These are phyloP conservation scores for Fusarium tupiense DNA, from an alignment of 2,329 filamentous ascomycete genomes.

Conservation along the genomic window DNA sequence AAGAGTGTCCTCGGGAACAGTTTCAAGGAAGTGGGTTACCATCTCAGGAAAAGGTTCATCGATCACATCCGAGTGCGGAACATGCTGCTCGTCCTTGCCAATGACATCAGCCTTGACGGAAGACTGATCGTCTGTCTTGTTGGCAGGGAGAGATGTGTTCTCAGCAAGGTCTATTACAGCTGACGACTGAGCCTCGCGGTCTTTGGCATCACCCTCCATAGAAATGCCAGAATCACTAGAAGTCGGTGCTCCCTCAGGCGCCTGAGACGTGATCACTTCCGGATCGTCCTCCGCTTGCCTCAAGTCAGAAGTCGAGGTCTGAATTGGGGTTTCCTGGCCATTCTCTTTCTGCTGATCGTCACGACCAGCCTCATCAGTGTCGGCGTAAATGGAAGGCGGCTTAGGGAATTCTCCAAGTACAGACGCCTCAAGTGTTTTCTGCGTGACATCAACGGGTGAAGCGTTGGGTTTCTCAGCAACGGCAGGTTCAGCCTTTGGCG, in stretches of 20 bases:
- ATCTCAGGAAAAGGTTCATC: constrained; percentile 13
- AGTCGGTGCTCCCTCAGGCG: constrained; percentile 5
- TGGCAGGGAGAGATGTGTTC: not conserved
- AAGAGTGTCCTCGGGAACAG: constrained; percentile 35
- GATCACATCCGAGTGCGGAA: not conserved
- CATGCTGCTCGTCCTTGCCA: constrained; percentile 4
- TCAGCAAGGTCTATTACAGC: constrained; percentile 10
- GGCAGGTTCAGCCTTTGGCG: constrained; percentile 4
- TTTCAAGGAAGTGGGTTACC: constrained; percentile 26
- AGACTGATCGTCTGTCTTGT: not conserved
- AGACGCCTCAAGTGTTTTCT: constrained; percentile 6
- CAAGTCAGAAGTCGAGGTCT: not conserved
- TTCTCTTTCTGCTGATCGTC: constrained; percentile 8
- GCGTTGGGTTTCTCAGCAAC: not conserved
- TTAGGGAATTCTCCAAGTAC: constrained; percentile 29
- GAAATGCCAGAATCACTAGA: constrained; percentile 39
- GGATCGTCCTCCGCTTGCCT: not conserved
- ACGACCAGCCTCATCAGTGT: not conserved
- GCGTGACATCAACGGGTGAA: not conserved
- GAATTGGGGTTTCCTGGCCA: not conserved
- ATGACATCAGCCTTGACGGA: not conserved
- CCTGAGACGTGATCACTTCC: not conserved
- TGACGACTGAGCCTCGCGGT: constrained; percentile 9
- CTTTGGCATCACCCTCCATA: constrained; percentile 30
- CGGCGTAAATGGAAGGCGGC: constrained; percentile 23